phyloP scores from a whole-genome alignment of 441 rosid species.

The Croton setiger region DNA sequence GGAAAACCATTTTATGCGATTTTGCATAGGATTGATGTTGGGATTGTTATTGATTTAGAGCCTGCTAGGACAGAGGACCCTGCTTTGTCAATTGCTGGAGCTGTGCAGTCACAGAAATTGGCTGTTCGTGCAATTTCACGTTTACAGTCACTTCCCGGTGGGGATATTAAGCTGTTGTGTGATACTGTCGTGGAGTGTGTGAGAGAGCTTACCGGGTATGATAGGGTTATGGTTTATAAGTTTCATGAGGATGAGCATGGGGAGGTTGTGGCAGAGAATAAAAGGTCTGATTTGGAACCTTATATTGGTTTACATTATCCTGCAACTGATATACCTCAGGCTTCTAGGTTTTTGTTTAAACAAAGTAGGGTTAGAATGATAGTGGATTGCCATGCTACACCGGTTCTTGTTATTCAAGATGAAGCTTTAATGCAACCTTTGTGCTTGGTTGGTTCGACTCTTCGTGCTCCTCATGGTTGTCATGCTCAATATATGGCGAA shows the following conservation, averaged over 20 bases:
- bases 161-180: slow-evolving; percentile 80
- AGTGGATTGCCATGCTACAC: slow-evolving; percentile 71
- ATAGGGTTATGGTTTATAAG: slow-evolving; percentile 94
- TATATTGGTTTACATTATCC: slow-evolving; percentile 94
- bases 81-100: slow-evolving; percentile 90
- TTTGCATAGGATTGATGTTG: slow-evolving; percentile 89
- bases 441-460: slow-evolving; percentile 95
- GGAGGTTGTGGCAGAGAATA: slow-evolving; percentile 85
- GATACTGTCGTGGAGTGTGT: slow-evolving; percentile 88
- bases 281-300: slow-evolving; percentile 75
- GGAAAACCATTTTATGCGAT: slow-evolving; percentile 89
- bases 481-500: slow-evolving; percentile 97
- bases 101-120: slow-evolving; percentile 93
- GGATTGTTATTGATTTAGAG: slow-evolving; percentile 91
- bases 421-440: slow-evolving; percentile 77
- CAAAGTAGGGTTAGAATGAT: slow-evolving; percentile 96
- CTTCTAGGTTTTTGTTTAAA: slow-evolving; percentile 87
- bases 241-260: slow-evolving; percentile 98
- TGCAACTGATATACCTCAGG: slow-evolving; percentile 94
- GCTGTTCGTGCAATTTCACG: slow-evolving; percentile 88
- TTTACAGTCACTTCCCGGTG: slow-evolving; percentile 87
- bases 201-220: slow-evolving; percentile 78
- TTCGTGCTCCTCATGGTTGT: slow-evolving; percentile 92
- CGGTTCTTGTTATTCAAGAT: slow-evolving; percentile 65
- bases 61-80: slow-evolving; percentile 97